These are phyloP conservation scores for Ephemerocybe angulata DNA, from an alignment of 768 basidiomycete species.

Conservation along the genomic window DNA sequence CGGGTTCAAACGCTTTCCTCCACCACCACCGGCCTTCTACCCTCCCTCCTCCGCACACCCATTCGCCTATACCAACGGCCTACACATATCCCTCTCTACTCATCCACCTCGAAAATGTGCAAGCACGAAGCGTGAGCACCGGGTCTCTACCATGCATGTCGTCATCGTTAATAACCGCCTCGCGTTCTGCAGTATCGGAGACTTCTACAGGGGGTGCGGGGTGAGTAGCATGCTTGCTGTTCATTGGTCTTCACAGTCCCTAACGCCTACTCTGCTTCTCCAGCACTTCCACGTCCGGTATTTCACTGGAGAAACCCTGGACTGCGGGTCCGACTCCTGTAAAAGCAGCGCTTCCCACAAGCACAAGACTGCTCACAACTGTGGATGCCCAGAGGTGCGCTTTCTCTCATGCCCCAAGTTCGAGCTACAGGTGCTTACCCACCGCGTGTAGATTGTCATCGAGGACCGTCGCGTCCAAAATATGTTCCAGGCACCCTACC, in stretches of 20 bases:
- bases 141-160: not conserved
- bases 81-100: not conserved
- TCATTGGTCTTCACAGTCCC: not conserved
- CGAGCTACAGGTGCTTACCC: not conserved
- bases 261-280: conserved; percentile 12
- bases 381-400: conserved; percentile 40
- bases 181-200: conserved; percentile 35
- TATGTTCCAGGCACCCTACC: conserved; percentile 42
- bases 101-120: conserved; percentile 26
- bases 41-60: not conserved
- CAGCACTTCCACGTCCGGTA: conserved; percentile 50
- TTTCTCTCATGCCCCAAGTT: not conserved
- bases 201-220: conserved; percentile 49
- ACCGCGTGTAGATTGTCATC: conserved; percentile 30
- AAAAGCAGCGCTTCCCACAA: conserved; percentile 39
- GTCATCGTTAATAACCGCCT: conserved; percentile 4
- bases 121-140: conserved; percentile 32
- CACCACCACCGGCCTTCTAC: conserved; percentile 1
- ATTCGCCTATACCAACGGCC: not conserved
- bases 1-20: not conserved
- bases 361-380: conserved; percentile 41
- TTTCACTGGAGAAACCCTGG: conserved; percentile 41
- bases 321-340: conserved; percentile 37
- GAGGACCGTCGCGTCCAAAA: conserved; percentile 45
- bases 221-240: conserved; percentile 25